These are phyloP conservation scores for Colletotrichum coccodes DNA, from an alignment of 2,329 filamentous ascomycete genomes.

Conservation along the genomic window DNA sequence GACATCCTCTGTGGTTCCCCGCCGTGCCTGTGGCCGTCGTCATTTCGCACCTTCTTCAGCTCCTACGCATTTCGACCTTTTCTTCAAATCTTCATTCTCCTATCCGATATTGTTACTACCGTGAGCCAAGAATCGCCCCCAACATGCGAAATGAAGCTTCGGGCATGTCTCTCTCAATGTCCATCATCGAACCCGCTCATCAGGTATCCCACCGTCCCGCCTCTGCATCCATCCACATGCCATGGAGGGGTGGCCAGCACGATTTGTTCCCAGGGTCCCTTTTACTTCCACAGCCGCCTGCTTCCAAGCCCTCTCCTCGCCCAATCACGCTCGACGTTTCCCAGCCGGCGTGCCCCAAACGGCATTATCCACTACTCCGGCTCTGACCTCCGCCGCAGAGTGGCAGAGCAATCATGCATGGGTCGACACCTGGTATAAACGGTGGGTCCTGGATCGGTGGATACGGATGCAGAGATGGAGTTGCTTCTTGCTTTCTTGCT, in stretches of 20 bases:
- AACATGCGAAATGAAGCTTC: neutral
- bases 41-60: neutral
- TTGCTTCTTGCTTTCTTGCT: neutral
- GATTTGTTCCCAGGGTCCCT: neutral
- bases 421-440: neutral
- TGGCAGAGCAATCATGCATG: neutral
- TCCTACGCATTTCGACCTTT: too few species aligned
- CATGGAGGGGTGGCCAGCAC: neutral
- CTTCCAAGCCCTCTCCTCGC: neutral
- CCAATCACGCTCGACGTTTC: constrained; percentile 1
- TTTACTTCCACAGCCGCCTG: neutral
- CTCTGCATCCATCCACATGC: neutral
- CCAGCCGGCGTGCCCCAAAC: constrained; percentile 2
- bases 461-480: neutral
- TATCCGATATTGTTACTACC: neutral
- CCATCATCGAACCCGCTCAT: constrained; percentile 6
- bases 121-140: neutral
- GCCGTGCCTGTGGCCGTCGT: neutral
- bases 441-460: constrained; percentile 4
- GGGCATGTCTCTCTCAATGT: neutral
- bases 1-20: too few species aligned
- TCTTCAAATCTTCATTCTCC: neutral
- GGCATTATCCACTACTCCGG: constrained; percentile 2
- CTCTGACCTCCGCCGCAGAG: constrained; percentile 5
- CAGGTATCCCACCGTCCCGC: neutral